Percentiles rank a stretch among this genome's conserved stretches.
These are phyloP conservation scores for Kluyveromyces wickerhamii DNA, from an alignment of 805 yeast genomes.

Conservation along the genomic window DNA sequence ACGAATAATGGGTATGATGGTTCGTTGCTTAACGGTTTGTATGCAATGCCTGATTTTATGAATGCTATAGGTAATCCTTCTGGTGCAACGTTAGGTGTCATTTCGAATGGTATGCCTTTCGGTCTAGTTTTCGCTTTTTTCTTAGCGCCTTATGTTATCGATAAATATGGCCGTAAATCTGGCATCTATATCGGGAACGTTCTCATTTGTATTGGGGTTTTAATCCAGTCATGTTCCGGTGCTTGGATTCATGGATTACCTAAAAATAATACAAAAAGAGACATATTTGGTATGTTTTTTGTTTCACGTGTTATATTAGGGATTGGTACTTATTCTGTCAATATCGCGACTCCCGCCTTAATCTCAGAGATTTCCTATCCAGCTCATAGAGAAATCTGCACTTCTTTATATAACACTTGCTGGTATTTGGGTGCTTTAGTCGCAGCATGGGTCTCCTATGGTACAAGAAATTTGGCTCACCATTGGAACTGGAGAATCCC, in stretches of 20 bases:
- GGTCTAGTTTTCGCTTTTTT: conserved; percentile 32
- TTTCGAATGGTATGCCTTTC: conserved; percentile 35
- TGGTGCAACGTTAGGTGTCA: conserved; percentile 36
- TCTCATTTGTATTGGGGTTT: conserved; percentile 14
- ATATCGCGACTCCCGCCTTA: conserved; percentile 40
- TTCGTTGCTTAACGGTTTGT: conserved; percentile 44
- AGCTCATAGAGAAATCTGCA: conserved; percentile 33
- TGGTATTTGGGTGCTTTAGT: conserved; percentile 50
- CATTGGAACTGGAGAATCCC: conserved; percentile 50
- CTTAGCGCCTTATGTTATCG: conserved; percentile 27
- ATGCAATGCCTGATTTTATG: conserved; percentile 37
- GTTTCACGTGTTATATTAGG: conserved; percentile 43
- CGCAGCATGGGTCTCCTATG: conserved; percentile 46
- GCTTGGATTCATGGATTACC: conserved; percentile 3
- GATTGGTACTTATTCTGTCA: conserved; percentile 36
- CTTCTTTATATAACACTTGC: conserved; percentile 42
- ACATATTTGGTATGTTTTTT: conserved; percentile 29
- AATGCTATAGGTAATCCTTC: conserved; percentile 33
- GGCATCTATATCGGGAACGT: conserved; percentile 14
- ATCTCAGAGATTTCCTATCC: conserved; percentile 47
- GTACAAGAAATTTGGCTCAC: conserved; percentile 29
- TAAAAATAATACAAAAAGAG: neutral
- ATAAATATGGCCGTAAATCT: conserved; percentile 35
- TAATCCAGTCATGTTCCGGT: conserved; percentile 12
- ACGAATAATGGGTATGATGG: conserved; percentile 44